Conservation (phyloP, 2,329 filamentous ascomycete genomes). For the Chaetomium olivaceum region DNA sequence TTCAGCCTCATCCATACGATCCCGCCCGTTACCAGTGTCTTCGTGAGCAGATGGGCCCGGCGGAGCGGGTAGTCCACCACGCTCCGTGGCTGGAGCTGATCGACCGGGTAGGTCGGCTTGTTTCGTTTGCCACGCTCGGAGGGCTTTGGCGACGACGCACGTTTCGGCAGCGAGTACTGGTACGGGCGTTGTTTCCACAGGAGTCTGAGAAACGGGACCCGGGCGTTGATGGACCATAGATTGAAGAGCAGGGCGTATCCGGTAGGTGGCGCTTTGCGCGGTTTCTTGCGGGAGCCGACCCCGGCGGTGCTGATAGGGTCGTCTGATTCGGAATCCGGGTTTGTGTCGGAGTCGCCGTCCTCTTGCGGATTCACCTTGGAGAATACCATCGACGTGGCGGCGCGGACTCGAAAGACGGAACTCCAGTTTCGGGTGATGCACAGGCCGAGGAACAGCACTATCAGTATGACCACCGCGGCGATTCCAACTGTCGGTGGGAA, state of each 20-base stretch:
- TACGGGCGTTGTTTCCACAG: conserved; percentile 8
- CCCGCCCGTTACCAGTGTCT: too few relatives aligned
- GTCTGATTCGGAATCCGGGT: background rate
- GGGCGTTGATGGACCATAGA: background rate
- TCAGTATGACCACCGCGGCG: background rate
- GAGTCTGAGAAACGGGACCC: conserved; percentile 3
- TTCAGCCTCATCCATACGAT: too few relatives aligned
- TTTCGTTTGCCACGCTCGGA: too few relatives aligned
- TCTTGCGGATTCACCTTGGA: background rate
- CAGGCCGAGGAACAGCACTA: background rate
- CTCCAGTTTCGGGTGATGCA: conserved; percentile 3
- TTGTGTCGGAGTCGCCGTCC: background rate
- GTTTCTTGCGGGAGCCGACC: background rate
- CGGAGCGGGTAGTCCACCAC: too few relatives aligned
- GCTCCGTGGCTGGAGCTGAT: too few relatives aligned
- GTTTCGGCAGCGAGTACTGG: background rate
- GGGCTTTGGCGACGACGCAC: too few relatives aligned
- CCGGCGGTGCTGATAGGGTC: background rate
- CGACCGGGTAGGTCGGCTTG: too few relatives aligned
- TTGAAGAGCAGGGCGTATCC: conserved; percentile 12
- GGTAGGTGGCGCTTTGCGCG: too few relatives aligned
- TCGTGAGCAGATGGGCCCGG: too few relatives aligned
- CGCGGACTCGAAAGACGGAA: background rate
- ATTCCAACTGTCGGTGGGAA: background rate
- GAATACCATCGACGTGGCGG: background rate